Conservation (phyloP, 176 grass and related monocot species). For the Cenchrus americanus region DNA sequence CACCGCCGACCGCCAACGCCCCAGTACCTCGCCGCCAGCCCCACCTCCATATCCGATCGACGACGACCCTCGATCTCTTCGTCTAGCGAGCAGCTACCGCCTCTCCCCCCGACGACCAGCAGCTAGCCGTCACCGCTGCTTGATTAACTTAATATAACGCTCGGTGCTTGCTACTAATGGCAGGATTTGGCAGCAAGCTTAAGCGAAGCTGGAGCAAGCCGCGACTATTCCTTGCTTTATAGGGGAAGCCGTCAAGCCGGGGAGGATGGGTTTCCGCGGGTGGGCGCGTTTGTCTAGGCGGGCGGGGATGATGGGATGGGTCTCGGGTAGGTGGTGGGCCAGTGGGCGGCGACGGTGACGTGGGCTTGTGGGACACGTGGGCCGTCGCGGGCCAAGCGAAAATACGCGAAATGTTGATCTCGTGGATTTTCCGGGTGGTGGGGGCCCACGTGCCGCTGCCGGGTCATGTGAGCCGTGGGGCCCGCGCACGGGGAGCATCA, state of each 20-base stretch:
- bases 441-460: constrained; percentile 35
- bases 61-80: neutral
- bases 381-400: constrained; percentile 38
- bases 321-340: constrained; percentile 21
- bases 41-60: neutral
- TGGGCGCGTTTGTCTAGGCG: neutral
- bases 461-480: constrained; percentile 38
- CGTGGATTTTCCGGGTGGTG: constrained; percentile 25
- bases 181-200: constrained; percentile 3
- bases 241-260: neutral
- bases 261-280: neutral
- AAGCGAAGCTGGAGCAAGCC: constrained; percentile 16
- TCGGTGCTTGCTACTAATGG: neutral
- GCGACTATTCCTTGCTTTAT: constrained; percentile 44
- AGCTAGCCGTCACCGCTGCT: neutral
- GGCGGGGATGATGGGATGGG: neutral
- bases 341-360: constrained; percentile 44
- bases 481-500: neutral
- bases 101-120: neutral
- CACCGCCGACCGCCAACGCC: constrained; percentile 38
- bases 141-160: neutral
- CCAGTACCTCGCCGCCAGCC: constrained; percentile 42
- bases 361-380: constrained; percentile 42
- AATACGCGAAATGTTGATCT: constrained; percentile 21
- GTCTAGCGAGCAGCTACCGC: too few species aligned